Base-by-base conservation (phyloP, 2,329 filamentous ascomycete species). In the Diaporthe sp. region DNA sequence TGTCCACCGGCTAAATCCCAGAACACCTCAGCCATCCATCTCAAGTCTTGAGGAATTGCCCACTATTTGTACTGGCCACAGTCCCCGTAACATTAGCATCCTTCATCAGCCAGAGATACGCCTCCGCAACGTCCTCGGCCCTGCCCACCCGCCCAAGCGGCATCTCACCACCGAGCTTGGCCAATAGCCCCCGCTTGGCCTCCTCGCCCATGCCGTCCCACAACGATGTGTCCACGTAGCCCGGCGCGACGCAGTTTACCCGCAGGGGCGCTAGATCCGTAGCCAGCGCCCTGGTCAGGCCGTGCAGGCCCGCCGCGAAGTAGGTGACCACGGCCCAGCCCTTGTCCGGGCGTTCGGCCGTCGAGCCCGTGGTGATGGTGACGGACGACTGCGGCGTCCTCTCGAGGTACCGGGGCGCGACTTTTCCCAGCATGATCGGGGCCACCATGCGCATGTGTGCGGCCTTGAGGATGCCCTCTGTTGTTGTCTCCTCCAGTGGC, bases 241-340 rank as follows among this genome's bases (percentile, higher is more conserved):
- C 92, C 0, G 91, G 91, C 69, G 82, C 85, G 0, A 94, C 89
- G 1, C 88, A 80, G 80, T 94, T 94, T 39, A 93, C 91, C 2
- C 93, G 83, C 8, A 93, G 81, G 0, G 92, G 92, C 77, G 87
- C 87, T 72, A 94, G 80, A 78, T 94, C 92, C 42, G 93, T 79
- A 1, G 92, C 92, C 44, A 94, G 82, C 4, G 86, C 87, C 2
- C 89, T 85, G 2, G 86, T 85, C 80, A 93, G 86, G 5, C 88
- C 86, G 71, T 90, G 85, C 4, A 90, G 77, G 1, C 87, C 91
- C 0, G 88, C 87, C 0, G 86, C 87, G 71, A 87, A 88, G 3
- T 83, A 82, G 0, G 85, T 85, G 1, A 90, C 78, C 25, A 91
- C 82, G 4, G 84, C 82, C 88, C 89, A 92, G 28, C 88, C 84